phyloP scores from a whole-genome alignment of 2,329 filamentous ascomycete species.

The Monosporascus sp. region DNA sequence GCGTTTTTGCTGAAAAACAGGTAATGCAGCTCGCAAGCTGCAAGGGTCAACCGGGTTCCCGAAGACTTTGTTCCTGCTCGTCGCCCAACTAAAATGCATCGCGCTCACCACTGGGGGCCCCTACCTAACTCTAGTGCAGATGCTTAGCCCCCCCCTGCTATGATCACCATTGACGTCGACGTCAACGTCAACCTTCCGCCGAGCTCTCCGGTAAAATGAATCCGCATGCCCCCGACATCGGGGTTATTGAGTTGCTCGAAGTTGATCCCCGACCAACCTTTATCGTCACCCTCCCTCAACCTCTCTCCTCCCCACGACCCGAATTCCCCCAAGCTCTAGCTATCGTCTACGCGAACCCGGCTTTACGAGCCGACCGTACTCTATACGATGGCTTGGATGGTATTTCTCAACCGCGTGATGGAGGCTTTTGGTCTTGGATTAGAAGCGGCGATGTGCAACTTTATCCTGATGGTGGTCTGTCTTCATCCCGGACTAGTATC shows the following conservation, averaged over 20 bases:
- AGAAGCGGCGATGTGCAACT: constrained; percentile 11
- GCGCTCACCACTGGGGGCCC: neutral
- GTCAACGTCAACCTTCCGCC: constrained; percentile 4
- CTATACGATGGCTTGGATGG: constrained; percentile 28
- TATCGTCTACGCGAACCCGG: constrained; percentile 33
- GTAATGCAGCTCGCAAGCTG: neutral
- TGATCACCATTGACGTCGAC: neutral
- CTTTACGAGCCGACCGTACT: constrained; percentile 24
- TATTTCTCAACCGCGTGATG: constrained; percentile 25
- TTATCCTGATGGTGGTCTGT: neutral
- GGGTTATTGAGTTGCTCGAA: constrained; percentile 35
- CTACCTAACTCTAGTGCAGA: neutral
- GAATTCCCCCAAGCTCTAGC: constrained; percentile 8
- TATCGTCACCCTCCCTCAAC: constrained; percentile 24
- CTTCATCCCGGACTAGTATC: constrained; percentile 11
- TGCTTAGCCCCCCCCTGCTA: neutral
- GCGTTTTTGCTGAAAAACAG: too few species aligned
- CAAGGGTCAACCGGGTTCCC: neutral
- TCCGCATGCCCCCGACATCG: constrained; percentile 13
- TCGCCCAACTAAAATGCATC: neutral
- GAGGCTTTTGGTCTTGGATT: constrained; percentile 37
- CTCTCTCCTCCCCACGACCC: neutral
- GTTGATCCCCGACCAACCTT: constrained; percentile 39
- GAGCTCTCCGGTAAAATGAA: constrained; percentile 8
- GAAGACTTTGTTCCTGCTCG: neutral